These are phyloP conservation scores for Comarum palustre DNA, from an alignment of 306 rosid species.

Conservation along the genomic window DNA sequence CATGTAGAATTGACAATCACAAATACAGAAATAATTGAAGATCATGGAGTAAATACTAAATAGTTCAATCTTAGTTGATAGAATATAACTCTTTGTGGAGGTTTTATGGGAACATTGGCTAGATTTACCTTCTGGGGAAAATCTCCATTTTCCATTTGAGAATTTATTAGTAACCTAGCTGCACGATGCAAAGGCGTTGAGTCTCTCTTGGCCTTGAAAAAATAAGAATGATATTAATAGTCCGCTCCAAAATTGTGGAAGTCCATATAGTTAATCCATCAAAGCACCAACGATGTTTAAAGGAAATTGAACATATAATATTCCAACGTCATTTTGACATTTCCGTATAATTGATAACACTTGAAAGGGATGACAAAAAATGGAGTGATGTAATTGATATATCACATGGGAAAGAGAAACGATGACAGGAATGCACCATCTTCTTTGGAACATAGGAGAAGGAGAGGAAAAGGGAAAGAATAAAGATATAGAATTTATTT, in stretches of 20 bases:
- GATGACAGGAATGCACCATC: not conserved
- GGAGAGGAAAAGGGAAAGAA: not conserved
- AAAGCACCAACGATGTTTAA: not conserved
- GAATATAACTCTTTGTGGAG: not conserved
- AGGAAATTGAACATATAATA: not conserved
- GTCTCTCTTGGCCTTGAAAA: conserved; percentile 30
- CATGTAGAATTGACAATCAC: not conserved
- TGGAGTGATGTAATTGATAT: not conserved
- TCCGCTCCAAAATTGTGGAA: not conserved
- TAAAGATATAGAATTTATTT: not conserved
- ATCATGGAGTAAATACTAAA: not conserved
- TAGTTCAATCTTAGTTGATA: not conserved
- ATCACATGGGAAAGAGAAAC: not conserved
- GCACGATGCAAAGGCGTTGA: conserved; percentile 35
- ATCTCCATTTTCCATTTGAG: conserved; percentile 36
- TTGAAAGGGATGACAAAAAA: not conserved
- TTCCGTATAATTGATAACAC: not conserved
- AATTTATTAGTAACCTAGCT: conserved; percentile 28
- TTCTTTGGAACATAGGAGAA: not conserved
- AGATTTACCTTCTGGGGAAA: conserved; percentile 34
- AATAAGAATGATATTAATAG: not conserved
- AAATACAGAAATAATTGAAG: not conserved
- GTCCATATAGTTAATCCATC: not conserved
- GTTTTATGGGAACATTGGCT: not conserved
- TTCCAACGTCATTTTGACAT: not conserved